A percentile compares a stretch with the other conserved stretches of the same genome.
phyloP scores from a whole-genome alignment of 2,329 filamentous ascomycete genomes.

The Aspergillus novoparasiticus region DNA sequence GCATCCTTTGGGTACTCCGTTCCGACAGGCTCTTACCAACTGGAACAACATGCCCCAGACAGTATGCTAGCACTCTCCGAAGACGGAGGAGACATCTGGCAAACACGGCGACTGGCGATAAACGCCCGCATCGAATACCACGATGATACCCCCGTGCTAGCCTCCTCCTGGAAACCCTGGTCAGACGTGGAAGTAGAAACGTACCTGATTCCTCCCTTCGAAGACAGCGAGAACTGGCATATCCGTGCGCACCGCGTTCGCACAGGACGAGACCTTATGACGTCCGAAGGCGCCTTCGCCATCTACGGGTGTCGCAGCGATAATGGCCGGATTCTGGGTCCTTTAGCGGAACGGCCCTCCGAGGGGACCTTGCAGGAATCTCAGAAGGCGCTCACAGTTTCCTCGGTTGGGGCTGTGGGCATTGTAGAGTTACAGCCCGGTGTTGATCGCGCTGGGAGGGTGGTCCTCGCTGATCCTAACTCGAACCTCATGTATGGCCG shows the following conservation, averaged over 20 bases:
- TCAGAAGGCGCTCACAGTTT: conserved; percentile 46
- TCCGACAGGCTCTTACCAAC: conserved; percentile 71
- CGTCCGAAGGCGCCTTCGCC: conserved; percentile 74
- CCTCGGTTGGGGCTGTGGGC: conserved; percentile 54
- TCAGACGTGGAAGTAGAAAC: conserved; percentile 53
- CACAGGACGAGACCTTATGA: conserved; percentile 62
- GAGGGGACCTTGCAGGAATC: conserved; percentile 46
- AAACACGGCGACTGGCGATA: conserved; percentile 69
- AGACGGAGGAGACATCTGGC: conserved; percentile 78
- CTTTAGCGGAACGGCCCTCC: conserved; percentile 38
- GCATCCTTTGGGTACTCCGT: conserved; percentile 77
- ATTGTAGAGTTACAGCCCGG: conserved; percentile 48
- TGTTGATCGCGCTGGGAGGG: conserved; percentile 57
- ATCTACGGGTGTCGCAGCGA: conserved; percentile 63
- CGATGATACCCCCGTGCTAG: conserved; percentile 60
- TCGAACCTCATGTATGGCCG: conserved; percentile 74
- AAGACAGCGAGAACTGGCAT: conserved; percentile 43
- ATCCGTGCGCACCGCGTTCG: conserved; percentile 38
- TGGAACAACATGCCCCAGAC: conserved; percentile 76
- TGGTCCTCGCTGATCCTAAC: conserved; percentile 77
- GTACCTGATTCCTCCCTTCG: conserved; percentile 38
- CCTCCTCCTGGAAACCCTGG: conserved; percentile 72
- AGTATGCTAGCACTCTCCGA: conserved; percentile 76
- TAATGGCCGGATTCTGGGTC: conserved; percentile 58
- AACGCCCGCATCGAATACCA: conserved; percentile 64